Conservation (phyloP, 2,329 filamentous ascomycete species). For the Teratosphaeria epicoccoides region DNA sequence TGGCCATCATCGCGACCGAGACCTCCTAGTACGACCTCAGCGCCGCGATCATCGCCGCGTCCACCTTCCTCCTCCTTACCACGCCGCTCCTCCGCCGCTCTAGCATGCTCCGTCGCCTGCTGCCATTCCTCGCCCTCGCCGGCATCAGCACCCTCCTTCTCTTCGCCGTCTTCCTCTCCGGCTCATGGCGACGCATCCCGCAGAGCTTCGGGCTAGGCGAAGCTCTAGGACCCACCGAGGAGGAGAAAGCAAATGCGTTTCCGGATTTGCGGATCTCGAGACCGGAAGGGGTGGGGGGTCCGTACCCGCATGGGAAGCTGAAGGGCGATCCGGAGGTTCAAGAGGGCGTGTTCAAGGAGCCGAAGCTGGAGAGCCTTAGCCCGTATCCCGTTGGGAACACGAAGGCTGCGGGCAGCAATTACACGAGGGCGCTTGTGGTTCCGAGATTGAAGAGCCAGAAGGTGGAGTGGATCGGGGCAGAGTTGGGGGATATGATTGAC, state of each 20-base stretch:
- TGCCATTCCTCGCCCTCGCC: slow-evolving; percentile 16
- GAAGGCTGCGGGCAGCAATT: slow-evolving; percentile 39
- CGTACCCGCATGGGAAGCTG: neutral
- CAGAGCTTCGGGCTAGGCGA: slow-evolving; percentile 33
- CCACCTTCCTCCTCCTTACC: slow-evolving; percentile 1
- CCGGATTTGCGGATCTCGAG: slow-evolving; percentile 14
- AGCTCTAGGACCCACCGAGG: slow-evolving; percentile 16
- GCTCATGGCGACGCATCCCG: slow-evolving; percentile 30
- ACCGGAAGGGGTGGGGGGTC: neutral
- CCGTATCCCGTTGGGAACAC: slow-evolving; percentile 24
- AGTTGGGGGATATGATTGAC: slow-evolving; percentile 36
- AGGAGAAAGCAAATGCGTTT: slow-evolving; percentile 15
- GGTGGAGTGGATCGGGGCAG: slow-evolving; percentile 43
- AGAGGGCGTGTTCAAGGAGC: slow-evolving; percentile 14
- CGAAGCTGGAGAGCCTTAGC: slow-evolving; percentile 16
- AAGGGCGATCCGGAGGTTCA: slow-evolving; percentile 5
- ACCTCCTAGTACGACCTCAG: neutral
- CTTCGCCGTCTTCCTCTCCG: slow-evolving; percentile 26
- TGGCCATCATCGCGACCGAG: neutral
- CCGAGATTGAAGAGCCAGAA: slow-evolving; percentile 43
- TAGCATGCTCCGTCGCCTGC: slow-evolving; percentile 20
- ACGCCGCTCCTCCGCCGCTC: slow-evolving; percentile 16
- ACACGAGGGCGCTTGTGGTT: slow-evolving; percentile 46
- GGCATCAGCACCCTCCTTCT: slow-evolving; percentile 23
- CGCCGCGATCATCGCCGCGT: neutral